These are phyloP conservation scores for Arthroderma sp. DNA, from an alignment of 2,329 filamentous ascomycete genomes.

Conservation along the genomic window DNA sequence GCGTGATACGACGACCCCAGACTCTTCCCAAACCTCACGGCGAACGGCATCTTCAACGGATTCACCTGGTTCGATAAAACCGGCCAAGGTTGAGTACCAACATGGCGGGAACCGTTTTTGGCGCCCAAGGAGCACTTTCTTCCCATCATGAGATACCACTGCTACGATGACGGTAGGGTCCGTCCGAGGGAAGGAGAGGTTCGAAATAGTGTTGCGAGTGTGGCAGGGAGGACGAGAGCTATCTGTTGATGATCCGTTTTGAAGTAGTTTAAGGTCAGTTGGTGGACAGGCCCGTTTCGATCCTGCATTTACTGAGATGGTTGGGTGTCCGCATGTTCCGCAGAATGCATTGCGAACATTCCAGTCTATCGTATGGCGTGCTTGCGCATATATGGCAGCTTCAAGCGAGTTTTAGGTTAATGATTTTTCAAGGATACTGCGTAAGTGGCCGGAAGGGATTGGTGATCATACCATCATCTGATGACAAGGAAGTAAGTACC, in stretches of 20 bases:
- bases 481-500: constrained; percentile 48
- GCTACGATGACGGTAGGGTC: constrained; percentile 95
- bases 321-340: constrained; percentile 72
- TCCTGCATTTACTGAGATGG: constrained; percentile 43
- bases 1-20: constrained; percentile 61
- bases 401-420: neutral
- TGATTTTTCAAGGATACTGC: neutral
- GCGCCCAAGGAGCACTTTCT: constrained; percentile 69
- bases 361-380: constrained; percentile 83
- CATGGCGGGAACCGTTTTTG: constrained; percentile 68
- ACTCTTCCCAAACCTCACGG: constrained; percentile 77
- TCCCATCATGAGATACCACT: constrained; percentile 67
- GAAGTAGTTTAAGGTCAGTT: constrained; percentile 27
- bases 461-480: constrained; percentile 45
- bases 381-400: constrained; percentile 87
- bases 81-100: constrained; percentile 83
- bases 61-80: constrained; percentile 76
- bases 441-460: neutral
- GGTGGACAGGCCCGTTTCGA: constrained; percentile 36
- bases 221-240: constrained; percentile 54
- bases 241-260: constrained; percentile 22
- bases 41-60: constrained; percentile 74
- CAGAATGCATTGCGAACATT: constrained; percentile 88
- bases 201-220: constrained; percentile 74
- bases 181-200: constrained; percentile 81